Evolutionary conservation across 1,284 basidiomycete genomes (phyloP), one percentile per base, ranked within the genome.

Genomic region (Vanrija sp.): DNA sequence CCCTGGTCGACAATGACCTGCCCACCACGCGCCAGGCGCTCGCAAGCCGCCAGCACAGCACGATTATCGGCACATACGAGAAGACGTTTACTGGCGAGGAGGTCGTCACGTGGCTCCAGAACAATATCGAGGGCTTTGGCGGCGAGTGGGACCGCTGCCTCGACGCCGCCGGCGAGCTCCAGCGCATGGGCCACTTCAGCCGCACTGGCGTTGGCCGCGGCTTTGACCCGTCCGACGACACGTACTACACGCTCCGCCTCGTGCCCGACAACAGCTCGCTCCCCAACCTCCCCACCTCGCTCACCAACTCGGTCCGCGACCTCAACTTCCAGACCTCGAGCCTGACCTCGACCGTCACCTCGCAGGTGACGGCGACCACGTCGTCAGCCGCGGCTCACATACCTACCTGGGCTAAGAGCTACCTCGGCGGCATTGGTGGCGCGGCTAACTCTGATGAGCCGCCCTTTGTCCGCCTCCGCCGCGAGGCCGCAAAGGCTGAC

Each of bases 71-170:
- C 23, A 88, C 90, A 71, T 93, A 93, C 64, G 83, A 85, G 41
- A 86, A 89, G 61, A 87, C 87, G 56, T 92, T 92, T 71, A 84
- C 83, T 5, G 88, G 88, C 46, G 86, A 88, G 41, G 88, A 90
- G 58, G 83, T 90, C 59, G 85, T 85, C 16, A 78, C 79, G 25
- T 91, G 87, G 87, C 73, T 91, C 49, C 82, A 81, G 55, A 80
- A 82, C 54, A 84, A 85, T 58, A 81, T 89, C 5, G 79, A 83
- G 56, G 86, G 80, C 10, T 83, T 89, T 60, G 83, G 82, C 19
- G 86, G 84, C 15, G 85, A 81, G 68, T 77, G 87, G 56, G 88
- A 91, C 60, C 80, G 83, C 44, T 88, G 88, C 3, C 87, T 87
- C 61, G 84, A 89, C 57, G 88, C 86, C 18, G 89, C 88, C 6